Percentiles rank a stretch among this genome's conserved stretches.
Conservation (phyloP, 179 eudicot genomes). For the Carnegiea gigantea region DNA sequence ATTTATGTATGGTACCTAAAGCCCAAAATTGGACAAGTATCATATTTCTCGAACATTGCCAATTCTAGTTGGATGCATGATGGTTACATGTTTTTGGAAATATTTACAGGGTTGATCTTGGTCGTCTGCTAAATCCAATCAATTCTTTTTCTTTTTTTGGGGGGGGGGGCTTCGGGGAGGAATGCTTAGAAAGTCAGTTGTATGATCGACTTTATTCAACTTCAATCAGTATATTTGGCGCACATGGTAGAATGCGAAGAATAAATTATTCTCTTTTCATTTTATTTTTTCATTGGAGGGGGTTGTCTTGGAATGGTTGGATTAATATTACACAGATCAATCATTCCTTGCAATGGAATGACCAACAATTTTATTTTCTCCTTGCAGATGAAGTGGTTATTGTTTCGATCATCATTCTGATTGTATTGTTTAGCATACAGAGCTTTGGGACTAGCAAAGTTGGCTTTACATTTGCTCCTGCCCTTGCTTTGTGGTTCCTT, state of each 20-base stretch:
- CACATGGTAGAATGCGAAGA: too few relatives aligned
- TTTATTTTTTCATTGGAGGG: too few relatives aligned
- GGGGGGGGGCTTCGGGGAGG: not conserved
- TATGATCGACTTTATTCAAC: too few relatives aligned
- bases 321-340: too few relatives aligned
- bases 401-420: constrained; percentile 71
- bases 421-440: constrained; percentile 89
- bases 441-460: constrained; percentile 95
- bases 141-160: not conserved
- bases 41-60: not conserved
- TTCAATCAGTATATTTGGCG: too few relatives aligned
- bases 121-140: not conserved
- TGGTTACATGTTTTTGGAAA: not conserved
- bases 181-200: too few relatives aligned
- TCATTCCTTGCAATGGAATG: not conserved
- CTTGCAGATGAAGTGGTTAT: constrained; percentile 72
- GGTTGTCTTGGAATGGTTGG: too few relatives aligned
- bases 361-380: constrained; percentile 7
- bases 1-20: too few relatives aligned
- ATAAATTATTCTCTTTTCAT: too few relatives aligned
- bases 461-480: constrained; percentile 89
- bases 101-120: not conserved
- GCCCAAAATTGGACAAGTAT: too few relatives aligned
- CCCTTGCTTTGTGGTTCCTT: constrained; percentile 92
- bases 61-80: not conserved